phyloP scores from a whole-genome alignment of 208 protist species.

The Pavlovales sp. region DNA sequence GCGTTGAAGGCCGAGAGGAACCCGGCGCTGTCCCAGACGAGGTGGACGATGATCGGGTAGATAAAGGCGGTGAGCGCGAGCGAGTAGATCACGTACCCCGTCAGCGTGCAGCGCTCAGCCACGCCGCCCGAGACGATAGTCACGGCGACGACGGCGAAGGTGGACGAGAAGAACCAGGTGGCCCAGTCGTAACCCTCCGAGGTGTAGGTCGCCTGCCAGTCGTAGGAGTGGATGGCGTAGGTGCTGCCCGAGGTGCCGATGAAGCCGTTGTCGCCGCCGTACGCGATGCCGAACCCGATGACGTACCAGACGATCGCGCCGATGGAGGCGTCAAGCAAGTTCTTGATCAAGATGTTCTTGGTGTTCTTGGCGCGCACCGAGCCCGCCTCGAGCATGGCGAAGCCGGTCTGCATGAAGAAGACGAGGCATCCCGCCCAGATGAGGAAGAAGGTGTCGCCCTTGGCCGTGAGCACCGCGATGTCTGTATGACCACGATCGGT shows the following conservation, averaged over 20 bases:
- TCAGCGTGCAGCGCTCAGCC: constrained; percentile 39
- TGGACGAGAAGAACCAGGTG: constrained; percentile 39
- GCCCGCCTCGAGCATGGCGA: constrained; percentile 58
- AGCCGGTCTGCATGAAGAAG: constrained; percentile 52
- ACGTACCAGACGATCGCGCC: constrained; percentile 52
- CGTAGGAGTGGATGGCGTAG: constrained; percentile 15
- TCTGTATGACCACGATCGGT: too few species aligned
- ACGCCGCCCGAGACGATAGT: constrained; percentile 54
- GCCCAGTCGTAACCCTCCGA: constrained; percentile 18
- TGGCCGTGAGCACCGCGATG: too few species aligned
- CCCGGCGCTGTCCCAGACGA: constrained; percentile 27
- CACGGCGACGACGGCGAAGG: constrained; percentile 38
- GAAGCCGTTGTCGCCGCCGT: constrained; percentile 47
- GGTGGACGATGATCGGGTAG: constrained; percentile 55
- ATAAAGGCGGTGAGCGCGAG: constrained; percentile 37
- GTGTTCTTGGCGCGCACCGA: constrained; percentile 49
- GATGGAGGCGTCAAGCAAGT: constrained; percentile 49
- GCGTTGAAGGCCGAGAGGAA: constrained; percentile 14
- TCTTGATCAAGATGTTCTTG: constrained; percentile 60
- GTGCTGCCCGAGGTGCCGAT: constrained; percentile 19
- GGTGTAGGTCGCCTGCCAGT: not conserved
- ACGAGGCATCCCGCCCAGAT: not conserved
- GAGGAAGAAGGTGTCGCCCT: constrained; percentile 2
- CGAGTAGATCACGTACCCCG: constrained; percentile 46
- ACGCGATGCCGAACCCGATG: constrained; percentile 53